Percentiles rank a stretch among this genome's conserved stretches.
phyloP scores from a whole-genome alignment of 2,329 filamentous ascomycete species.

The Cyclaneusma minus region DNA sequence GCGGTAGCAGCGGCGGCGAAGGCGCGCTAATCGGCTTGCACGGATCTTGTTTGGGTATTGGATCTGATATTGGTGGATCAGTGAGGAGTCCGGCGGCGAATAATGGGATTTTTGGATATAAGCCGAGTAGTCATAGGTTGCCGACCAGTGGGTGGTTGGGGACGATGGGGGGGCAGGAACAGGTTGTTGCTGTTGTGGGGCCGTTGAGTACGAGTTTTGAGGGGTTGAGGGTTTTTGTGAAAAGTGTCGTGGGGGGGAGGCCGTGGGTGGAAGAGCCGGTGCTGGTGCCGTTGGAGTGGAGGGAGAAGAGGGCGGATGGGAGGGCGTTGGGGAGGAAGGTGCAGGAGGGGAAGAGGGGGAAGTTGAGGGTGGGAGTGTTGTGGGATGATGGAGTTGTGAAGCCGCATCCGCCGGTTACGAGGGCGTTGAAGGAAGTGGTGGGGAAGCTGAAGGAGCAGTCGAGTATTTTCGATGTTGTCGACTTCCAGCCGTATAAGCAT shows the following conservation, averaged over 20 bases:
- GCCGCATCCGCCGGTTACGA: constrained; percentile 40
- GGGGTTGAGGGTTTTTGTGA: constrained; percentile 27
- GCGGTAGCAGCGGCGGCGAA: constrained; percentile 40
- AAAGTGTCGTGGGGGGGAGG: constrained; percentile 23
- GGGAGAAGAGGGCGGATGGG: constrained; percentile 22
- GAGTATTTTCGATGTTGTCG: constrained; percentile 36
- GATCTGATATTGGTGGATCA: constrained; percentile 34
- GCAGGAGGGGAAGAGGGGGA: constrained; percentile 24
- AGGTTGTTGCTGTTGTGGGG: constrained; percentile 32
- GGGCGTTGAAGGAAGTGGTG: constrained; percentile 38
- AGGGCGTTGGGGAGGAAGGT: constrained; percentile 30
- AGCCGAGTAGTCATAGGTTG: constrained; percentile 26
- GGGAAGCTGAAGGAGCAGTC: constrained; percentile 28
- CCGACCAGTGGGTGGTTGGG: constrained; percentile 23
- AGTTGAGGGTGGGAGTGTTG: constrained; percentile 43
- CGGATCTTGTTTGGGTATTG: constrained; percentile 36
- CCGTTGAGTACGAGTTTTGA: constrained; percentile 36
- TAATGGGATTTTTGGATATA: constrained; percentile 27
- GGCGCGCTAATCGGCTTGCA: constrained; percentile 34
- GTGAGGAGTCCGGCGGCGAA: constrained; percentile 31
- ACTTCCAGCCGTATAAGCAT: constrained; percentile 39
- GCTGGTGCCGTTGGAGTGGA: constrained; percentile 36
- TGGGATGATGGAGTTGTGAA: constrained; percentile 43
- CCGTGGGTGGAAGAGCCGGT: constrained; percentile 37
- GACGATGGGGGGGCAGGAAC: constrained; percentile 26